Percentiles rank a stretch among this genome's conserved stretches.
phyloP scores from a whole-genome alignment of 2,329 filamentous ascomycete species.

The Thelonectria rubi region DNA sequence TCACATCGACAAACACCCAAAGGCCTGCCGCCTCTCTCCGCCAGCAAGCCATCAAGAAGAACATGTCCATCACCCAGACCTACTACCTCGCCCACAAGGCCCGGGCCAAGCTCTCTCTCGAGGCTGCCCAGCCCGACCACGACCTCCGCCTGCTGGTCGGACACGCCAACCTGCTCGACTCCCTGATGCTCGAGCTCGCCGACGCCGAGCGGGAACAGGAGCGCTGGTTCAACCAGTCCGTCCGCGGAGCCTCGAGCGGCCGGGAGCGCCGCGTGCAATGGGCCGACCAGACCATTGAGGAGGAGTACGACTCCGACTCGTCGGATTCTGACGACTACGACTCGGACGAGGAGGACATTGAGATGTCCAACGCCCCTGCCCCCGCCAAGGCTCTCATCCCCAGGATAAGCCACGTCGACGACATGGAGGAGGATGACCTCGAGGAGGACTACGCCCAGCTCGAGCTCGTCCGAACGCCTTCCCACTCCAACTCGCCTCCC shows the following conservation, averaged over 20 bases:
- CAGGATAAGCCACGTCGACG: conserved; percentile 51
- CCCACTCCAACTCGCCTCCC: conserved; percentile 72
- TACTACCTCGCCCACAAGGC: conserved; percentile 99
- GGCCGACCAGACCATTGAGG: conserved; percentile 81
- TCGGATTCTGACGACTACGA: conserved; percentile 61
- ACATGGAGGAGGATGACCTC: conserved; percentile 62
- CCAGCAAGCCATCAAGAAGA: conserved; percentile 67
- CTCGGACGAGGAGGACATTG: conserved; percentile 66
- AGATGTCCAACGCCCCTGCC: conserved; percentile 57
- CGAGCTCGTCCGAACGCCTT: conserved; percentile 73
- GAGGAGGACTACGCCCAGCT: conserved; percentile 73
- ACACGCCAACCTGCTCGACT: conserved; percentile 97
- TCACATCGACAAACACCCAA: conserved; percentile 37
- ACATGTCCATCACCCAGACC: conserved; percentile 97
- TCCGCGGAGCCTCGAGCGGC: conserved; percentile 73
- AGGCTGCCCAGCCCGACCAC: conserved; percentile 91
- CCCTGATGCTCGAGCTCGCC: conserved; percentile 89
- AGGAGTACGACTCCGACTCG: conserved; percentile 73
- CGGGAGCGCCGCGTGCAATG: conserved; percentile 84
- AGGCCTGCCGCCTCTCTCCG: conserved; percentile 44
- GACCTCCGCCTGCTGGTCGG: conserved; percentile 94
- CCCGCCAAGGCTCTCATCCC: conserved; percentile 53
- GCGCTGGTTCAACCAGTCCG: conserved; percentile 96
- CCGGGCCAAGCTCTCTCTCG: conserved; percentile 91
- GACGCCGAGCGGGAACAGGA: conserved; percentile 96